Conservation (phyloP, 1,139 yeast genomes). For the Scheffersomyces lignicola region DNA sequence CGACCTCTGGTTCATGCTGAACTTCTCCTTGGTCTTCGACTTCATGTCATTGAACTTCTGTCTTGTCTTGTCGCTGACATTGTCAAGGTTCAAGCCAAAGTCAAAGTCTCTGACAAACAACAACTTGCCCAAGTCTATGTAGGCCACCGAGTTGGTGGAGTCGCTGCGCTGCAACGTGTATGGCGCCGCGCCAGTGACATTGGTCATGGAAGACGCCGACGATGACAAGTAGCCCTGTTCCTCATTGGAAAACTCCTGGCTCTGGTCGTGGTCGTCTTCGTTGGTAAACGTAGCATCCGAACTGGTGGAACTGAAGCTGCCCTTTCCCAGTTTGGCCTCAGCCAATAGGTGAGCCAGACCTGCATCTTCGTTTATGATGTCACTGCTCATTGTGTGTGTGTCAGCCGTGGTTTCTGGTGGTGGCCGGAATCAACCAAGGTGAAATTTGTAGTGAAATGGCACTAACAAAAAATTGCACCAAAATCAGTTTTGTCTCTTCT, state of each 20-base stretch:
- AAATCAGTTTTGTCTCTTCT: too few species aligned
- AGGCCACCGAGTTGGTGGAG: slow-evolving; percentile 35
- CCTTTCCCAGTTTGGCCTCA: not conserved
- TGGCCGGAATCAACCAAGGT: too few species aligned
- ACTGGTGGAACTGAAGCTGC: slow-evolving; percentile 2
- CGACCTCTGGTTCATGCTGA: slow-evolving; percentile 23
- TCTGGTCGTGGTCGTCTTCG: not conserved
- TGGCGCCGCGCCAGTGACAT: not conserved
- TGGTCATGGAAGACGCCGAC: slow-evolving; percentile 1
- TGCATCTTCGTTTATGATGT: slow-evolving; percentile 1
- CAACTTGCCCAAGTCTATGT: slow-evolving; percentile 38
- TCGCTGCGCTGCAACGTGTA: slow-evolving; percentile 21
- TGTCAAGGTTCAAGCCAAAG: slow-evolving; percentile 42
- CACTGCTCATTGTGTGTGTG: slow-evolving; percentile 1
- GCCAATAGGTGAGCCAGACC: not conserved
- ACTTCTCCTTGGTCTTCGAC: slow-evolving; percentile 30
- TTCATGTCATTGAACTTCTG: slow-evolving; percentile 36
- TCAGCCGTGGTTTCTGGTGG: not conserved
- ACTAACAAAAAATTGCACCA: too few species aligned
- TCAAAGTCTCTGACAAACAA: slow-evolving; percentile 44
- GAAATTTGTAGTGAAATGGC: too few species aligned
- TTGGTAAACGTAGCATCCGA: slow-evolving; percentile 1
- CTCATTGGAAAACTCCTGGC: not conserved
- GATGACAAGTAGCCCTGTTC: slow-evolving; percentile 2
- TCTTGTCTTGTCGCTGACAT: slow-evolving; percentile 37